Evolutionary conservation across 2,329 filamentous ascomycete genomes (phyloP).

Genomic region (Colletotrichum acutatum): DNA sequence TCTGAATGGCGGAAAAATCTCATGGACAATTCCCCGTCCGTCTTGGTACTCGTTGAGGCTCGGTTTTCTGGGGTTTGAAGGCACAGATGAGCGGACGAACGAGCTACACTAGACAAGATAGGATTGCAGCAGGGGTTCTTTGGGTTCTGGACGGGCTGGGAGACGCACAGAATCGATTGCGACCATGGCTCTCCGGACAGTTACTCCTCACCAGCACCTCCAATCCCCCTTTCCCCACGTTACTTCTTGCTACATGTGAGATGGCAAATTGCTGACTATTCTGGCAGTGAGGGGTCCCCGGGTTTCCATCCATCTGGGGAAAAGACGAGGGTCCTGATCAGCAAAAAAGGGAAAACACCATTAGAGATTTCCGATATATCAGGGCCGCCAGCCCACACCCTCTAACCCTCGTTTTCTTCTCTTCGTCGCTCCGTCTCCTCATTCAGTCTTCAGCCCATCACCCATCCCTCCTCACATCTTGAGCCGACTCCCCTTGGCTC

Average conservation of each 20-base stretch:
- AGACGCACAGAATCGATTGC: constrained; percentile 26
- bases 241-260: background rate
- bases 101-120: constrained; percentile 10
- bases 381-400: constrained; percentile 14
- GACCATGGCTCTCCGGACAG: constrained; percentile 22
- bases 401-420: background rate
- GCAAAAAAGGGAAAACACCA: constrained; percentile 19
- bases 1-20: constrained; percentile 38
- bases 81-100: constrained; percentile 19
- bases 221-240: background rate
- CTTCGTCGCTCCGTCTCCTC: constrained; percentile 12
- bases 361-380: constrained; percentile 27
- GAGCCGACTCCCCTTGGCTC: constrained; percentile 2
- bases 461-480: background rate
- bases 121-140: constrained; percentile 4
- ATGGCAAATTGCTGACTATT: constrained; percentile 17
- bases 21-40: constrained; percentile 36
- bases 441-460: background rate
- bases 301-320: constrained; percentile 17
- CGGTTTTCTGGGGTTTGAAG: constrained; percentile 26
- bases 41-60: constrained; percentile 36
- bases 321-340: background rate
- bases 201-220: constrained; percentile 10
- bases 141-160: background rate
- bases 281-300: constrained; percentile 26